phyloP scores from a whole-genome alignment of 176 grass and related monocot genomes.

The Alloteropsis semialata region DNA sequence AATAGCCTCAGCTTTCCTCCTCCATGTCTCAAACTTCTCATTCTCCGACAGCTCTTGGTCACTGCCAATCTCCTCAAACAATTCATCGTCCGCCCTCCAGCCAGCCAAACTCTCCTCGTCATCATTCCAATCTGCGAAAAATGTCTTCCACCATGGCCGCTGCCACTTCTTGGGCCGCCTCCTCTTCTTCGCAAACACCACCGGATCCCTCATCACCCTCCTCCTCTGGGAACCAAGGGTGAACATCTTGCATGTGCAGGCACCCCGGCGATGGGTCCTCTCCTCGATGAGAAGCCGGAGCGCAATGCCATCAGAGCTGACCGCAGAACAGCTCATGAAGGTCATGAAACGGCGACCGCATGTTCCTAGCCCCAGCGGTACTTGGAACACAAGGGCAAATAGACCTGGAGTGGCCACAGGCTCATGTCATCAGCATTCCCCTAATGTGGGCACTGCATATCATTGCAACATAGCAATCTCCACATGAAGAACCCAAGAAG shows the following conservation, averaged over 20 bases:
- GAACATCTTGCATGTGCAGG: slow-evolving; percentile 39
- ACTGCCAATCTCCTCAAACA: slow-evolving; percentile 32
- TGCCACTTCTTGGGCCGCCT: slow-evolving; percentile 39
- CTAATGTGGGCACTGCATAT: not conserved
- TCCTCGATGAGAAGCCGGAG: not conserved
- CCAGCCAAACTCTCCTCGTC: slow-evolving; percentile 53
- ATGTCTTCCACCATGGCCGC: slow-evolving; percentile 66
- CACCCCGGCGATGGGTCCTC: slow-evolving; percentile 20
- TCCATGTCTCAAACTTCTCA: slow-evolving; percentile 88
- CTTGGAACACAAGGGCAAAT: not conserved
- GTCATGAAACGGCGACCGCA: slow-evolving; percentile 35
- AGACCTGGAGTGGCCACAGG: not conserved
- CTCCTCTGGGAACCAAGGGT: slow-evolving; percentile 40
- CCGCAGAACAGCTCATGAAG: slow-evolving; percentile 65
- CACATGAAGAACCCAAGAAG: not conserved
- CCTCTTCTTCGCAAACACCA: slow-evolving; percentile 46
- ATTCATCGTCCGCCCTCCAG: slow-evolving; percentile 46
- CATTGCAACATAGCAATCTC: slow-evolving; percentile 4
- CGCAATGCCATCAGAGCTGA: slow-evolving; percentile 33
- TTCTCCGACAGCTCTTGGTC: slow-evolving; percentile 47
- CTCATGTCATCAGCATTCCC: slow-evolving; percentile 18
- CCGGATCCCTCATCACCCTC: slow-evolving; percentile 12
- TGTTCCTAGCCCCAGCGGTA: slow-evolving; percentile 19
- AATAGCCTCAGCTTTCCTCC: slow-evolving; percentile 80
- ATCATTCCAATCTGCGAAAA: slow-evolving; percentile 61